These are phyloP conservation scores for Testicularia cyperi DNA, from an alignment of 1,284 basidiomycete species.

Conservation along the genomic window DNA sequence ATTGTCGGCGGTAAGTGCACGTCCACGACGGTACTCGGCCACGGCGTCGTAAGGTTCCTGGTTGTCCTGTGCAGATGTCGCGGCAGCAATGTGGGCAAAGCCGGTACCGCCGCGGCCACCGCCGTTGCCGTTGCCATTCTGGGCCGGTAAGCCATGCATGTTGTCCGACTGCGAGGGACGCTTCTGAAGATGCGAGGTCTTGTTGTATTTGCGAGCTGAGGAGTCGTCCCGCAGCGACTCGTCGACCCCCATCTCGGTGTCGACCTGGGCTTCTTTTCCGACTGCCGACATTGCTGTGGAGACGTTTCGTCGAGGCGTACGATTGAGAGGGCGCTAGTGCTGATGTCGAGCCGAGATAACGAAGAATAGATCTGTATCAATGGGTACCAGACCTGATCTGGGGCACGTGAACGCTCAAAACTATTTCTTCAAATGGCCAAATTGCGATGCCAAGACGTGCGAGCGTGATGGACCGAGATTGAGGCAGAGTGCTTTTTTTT, in stretches of 20 bases:
- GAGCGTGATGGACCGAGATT: too few species aligned
- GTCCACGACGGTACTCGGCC: conserved; percentile 33
- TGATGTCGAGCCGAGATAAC: too few species aligned
- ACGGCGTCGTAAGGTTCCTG: conserved; percentile 24
- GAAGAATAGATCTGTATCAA: too few species aligned
- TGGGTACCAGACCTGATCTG: too few species aligned
- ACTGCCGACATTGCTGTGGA: conserved; percentile 3
- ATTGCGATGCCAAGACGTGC: too few species aligned
- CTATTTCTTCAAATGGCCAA: too few species aligned
- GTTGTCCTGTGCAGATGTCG: conserved; percentile 6
- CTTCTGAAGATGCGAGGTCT: conserved; percentile 32
- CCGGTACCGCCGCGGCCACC: not conserved
- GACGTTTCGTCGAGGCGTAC: too few species aligned
- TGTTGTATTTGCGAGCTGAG: conserved; percentile 41
- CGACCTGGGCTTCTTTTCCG: conserved; percentile 5
- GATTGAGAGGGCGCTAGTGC: too few species aligned
- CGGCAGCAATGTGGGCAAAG: not conserved
- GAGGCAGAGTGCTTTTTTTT: too few species aligned
- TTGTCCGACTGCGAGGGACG: conserved; percentile 4
- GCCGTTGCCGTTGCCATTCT: not conserved
- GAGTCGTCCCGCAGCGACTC: conserved; percentile 38
- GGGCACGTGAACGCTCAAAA: too few species aligned
- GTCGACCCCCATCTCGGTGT: conserved; percentile 21
- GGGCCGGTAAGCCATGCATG: not conserved
- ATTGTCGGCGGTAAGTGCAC: conserved; percentile 53